Evolutionary conservation across 2,329 filamentous ascomycete species (phyloP).

Genomic region (Cucurbitaria berberidis): DNA sequence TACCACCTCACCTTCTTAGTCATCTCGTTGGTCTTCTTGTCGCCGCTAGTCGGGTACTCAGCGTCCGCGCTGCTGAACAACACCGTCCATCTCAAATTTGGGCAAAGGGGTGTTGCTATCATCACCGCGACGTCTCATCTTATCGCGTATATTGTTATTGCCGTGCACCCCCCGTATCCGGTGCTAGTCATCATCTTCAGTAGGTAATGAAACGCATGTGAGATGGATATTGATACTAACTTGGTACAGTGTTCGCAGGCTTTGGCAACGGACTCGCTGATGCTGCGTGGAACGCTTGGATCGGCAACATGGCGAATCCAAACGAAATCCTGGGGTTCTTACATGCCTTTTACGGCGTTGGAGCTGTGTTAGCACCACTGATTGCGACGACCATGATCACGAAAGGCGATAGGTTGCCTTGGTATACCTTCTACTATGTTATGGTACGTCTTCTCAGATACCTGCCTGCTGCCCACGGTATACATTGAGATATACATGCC

Average conservation of each 20-base stretch:
- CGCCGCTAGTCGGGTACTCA: slow-evolving; percentile 70
- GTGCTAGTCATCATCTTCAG: slow-evolving; percentile 68
- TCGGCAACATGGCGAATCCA: slow-evolving; percentile 74
- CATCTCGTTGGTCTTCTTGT: slow-evolving; percentile 70
- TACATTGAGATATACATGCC: background rate
- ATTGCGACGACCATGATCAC: slow-evolving; percentile 77
- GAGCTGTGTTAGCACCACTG: slow-evolving; percentile 71
- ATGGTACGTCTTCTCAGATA: slow-evolving; percentile 60
- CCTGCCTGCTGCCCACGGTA: background rate
- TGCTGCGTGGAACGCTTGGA: slow-evolving; percentile 64
- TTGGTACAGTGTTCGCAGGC: slow-evolving; percentile 60
- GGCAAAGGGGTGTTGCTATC: slow-evolving; percentile 74
- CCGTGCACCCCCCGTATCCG: slow-evolving; percentile 72
- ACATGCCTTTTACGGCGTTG: slow-evolving; percentile 74
- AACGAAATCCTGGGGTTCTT: slow-evolving; percentile 77
- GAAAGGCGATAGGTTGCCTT: slow-evolving; percentile 61
- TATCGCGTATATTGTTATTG: slow-evolving; percentile 68
- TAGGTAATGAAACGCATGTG: background rate
- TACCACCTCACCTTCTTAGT: slow-evolving; percentile 67
- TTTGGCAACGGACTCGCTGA: slow-evolving; percentile 75
- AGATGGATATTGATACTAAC: background rate
- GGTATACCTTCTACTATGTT: slow-evolving; percentile 79
- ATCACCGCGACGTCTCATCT: slow-evolving; percentile 68
- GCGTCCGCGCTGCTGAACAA: slow-evolving; percentile 69
- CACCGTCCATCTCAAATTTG: slow-evolving; percentile 66